These are phyloP conservation scores for Pichia cactophila DNA, from an alignment of 1,139 yeast species.

Conservation along the genomic window DNA sequence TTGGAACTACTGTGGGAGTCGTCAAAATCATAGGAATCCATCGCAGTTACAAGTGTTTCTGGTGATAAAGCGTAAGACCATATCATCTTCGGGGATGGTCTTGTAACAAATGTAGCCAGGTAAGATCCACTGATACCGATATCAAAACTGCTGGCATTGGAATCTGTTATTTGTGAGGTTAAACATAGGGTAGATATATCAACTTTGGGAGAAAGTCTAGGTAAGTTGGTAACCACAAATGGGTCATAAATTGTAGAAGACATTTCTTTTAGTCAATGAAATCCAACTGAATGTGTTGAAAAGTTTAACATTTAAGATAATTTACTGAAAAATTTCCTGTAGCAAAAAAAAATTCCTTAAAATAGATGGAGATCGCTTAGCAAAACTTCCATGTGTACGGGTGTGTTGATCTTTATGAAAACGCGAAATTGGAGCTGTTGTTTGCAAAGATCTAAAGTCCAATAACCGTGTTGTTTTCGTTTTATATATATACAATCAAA, in stretches of 20 bases:
- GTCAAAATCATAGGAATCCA: slow-evolving; percentile 21
- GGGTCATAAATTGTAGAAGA: slow-evolving; percentile 23
- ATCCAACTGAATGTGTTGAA: no score
- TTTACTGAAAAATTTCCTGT: not conserved
- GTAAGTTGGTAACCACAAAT: slow-evolving; percentile 27
- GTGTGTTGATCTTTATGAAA: not conserved
- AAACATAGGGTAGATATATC: slow-evolving; percentile 19
- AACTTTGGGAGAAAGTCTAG: slow-evolving; percentile 24
- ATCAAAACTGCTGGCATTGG: slow-evolving; percentile 30
- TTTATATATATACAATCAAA: no score
- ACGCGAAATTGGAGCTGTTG: no score
- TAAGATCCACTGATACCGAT: slow-evolving; percentile 75
- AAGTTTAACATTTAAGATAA: no score
- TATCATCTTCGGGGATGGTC: slow-evolving; percentile 72
- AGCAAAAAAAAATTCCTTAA: not conserved
- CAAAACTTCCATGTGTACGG: not conserved
- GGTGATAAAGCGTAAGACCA: slow-evolving; percentile 74
- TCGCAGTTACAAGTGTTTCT: slow-evolving; percentile 35
- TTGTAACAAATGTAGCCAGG: slow-evolving; percentile 60
- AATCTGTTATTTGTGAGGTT: slow-evolving; percentile 20
- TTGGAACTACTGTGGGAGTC: not conserved
- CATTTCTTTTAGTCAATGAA: slow-evolving; percentile 7
- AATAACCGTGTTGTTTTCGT: not conserved
- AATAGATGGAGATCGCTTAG: not conserved
- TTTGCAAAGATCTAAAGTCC: no score